These are phyloP conservation scores for Orbilia brochopaga DNA, from an alignment of 2,329 filamentous ascomycete genomes.

Conservation along the genomic window DNA sequence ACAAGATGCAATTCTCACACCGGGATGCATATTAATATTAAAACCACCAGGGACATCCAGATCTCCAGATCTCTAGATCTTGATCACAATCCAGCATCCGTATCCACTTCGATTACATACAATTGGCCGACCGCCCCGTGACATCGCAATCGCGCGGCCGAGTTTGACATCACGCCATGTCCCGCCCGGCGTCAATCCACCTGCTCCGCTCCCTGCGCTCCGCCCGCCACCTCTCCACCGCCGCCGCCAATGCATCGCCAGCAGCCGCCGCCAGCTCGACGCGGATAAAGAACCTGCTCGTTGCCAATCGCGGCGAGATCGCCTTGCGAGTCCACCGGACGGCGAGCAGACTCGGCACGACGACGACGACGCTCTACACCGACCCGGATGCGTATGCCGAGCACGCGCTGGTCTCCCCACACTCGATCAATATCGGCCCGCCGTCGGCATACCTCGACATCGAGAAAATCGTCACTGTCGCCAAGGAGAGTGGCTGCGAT, in stretches of 20 bases:
- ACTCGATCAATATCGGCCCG: constrained; percentile 81
- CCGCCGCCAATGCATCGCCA: constrained; percentile 8
- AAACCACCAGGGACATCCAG: not conserved
- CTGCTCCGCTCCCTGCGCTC: constrained; percentile 41
- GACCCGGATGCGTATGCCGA: constrained; percentile 86
- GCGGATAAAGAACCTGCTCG: constrained; percentile 72
- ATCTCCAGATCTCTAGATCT: constrained; percentile 9
- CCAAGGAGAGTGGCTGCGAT: constrained; percentile 82
- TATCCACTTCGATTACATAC: no score
- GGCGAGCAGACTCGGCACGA: constrained; percentile 84
- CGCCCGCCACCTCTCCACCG: constrained; percentile 26
- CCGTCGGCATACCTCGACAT: constrained; percentile 90
- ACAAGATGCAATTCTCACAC: constrained; percentile 1
- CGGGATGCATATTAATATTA: not conserved
- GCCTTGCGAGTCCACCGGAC: constrained; percentile 90
- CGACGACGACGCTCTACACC: constrained; percentile 92
- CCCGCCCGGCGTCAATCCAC: constrained; percentile 41
- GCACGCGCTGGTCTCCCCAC: constrained; percentile 83
- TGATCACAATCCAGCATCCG: no score
- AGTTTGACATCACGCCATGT: constrained; percentile 13
- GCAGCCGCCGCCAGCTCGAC: constrained; percentile 9
- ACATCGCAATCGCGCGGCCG: not conserved
- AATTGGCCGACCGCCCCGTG: no score
- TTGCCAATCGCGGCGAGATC: constrained; percentile 97
- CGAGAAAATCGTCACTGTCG: constrained; percentile 86